Percentiles rank a stretch among this genome's conserved stretches.
Evolutionary conservation across 2,329 filamentous ascomycete genomes (phyloP).

Genomic region (Knoxdaviesia capensis): DNA sequence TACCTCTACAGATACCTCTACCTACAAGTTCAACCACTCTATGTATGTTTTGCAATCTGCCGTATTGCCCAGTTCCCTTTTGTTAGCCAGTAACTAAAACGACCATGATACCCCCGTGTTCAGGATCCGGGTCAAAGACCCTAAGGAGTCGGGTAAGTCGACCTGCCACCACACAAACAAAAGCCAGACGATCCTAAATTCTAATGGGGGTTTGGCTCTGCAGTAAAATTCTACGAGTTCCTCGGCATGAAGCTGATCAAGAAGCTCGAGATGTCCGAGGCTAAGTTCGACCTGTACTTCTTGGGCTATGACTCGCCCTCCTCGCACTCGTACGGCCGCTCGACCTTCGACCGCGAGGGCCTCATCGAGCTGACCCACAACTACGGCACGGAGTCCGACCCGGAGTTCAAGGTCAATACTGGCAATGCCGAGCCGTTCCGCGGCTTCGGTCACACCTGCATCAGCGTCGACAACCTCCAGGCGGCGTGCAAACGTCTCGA

Average conservation of each 20-base stretch:
- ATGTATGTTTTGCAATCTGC: constrained; percentile 34
- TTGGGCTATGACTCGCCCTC: constrained; percentile 66
- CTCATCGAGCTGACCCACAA: constrained; percentile 71
- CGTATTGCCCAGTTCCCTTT: neutral
- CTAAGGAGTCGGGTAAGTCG: constrained; percentile 47
- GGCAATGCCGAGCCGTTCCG: constrained; percentile 80
- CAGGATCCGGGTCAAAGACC: constrained; percentile 90
- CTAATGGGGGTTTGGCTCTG: constrained; percentile 1
- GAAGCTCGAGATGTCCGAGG: constrained; percentile 63
- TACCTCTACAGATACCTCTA: constrained; percentile 49
- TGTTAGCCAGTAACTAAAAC: neutral
- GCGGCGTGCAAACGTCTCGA: constrained; percentile 78
- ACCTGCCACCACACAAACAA: neutral
- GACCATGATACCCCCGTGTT: constrained; percentile 5
- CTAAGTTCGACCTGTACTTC: constrained; percentile 92
- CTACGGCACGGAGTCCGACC: constrained; percentile 77
- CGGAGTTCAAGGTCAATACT: constrained; percentile 61
- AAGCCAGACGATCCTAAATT: neutral
- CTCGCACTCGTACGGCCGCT: constrained; percentile 52
- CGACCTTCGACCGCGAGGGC: constrained; percentile 64
- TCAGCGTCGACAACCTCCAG: constrained; percentile 69
- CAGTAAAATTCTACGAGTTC: constrained; percentile 83
- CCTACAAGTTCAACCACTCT: constrained; percentile 75
- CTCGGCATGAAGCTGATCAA: constrained; percentile 73
- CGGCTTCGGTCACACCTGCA: constrained; percentile 71